Base-by-base conservation (phyloP, 1,284 basidiomycete genomes). In the Naganishia liquefaciens region DNA sequence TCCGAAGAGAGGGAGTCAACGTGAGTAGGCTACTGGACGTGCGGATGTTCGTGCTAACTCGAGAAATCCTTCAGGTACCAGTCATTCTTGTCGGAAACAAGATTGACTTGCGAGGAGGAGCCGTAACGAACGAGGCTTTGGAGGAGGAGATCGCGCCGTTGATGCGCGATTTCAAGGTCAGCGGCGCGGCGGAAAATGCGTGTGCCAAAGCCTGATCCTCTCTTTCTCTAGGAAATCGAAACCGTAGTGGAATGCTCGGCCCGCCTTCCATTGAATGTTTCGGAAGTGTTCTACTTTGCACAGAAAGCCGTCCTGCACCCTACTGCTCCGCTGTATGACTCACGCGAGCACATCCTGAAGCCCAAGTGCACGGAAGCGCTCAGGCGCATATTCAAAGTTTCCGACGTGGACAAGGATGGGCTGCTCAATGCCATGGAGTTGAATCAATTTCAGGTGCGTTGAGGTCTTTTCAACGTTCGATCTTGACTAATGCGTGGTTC, bases 281-380 rank as follows among this genome's bases (percentile, higher is more conserved):
- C 93, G 37, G 95, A 97, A 78, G 92, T 97, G n/a, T 96, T 99
- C 81, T 98, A 96, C 79, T 98, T 97, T 78, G 95, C 96, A 0
- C 95, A 97, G 79, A 98, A 97, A 76, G 96, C 96, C 5, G 96
- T 99, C 28, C 82, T 98, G 19, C 93, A 98, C 77, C 95, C 96
- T 1, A 96, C 94, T 5, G 95, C 96, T 7, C 95, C 95, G 4
- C 81, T 99, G 27, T 99, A 99, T 78, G 95, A 99, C 79, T 96
- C 93, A 7, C 83, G 93, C 74, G 91, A 96, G 73, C 95, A 93
- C 91, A 87, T 88, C n/a, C 81, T 97, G 57, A 98, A 98, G 83
- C 91, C 92, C 7, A 90, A 91, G 61, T 98, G 93, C 75, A 83
- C 90, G 42, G 87, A 88, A 61, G 95, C 95, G 1, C 81, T 99